Evolutionary conservation across 805 yeast genomes (phyloP).

Genomic region (Lipomyces mesembrius): DNA sequence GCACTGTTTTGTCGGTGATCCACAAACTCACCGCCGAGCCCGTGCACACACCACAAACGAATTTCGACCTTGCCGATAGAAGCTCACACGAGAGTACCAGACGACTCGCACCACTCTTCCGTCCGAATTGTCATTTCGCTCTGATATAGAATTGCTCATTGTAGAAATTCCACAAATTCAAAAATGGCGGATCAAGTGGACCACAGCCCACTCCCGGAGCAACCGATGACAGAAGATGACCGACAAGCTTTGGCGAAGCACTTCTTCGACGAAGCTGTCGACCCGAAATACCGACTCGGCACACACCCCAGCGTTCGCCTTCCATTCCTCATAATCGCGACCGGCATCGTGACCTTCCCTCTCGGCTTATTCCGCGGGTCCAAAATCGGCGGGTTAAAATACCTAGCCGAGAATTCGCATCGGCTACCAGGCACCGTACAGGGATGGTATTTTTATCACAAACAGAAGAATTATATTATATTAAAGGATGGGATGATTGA

Average conservation of each 20-base stretch:
- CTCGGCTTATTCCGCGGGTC: slow-evolving; percentile 66
- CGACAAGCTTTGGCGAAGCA: background rate
- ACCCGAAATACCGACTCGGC: slow-evolving; percentile 16
- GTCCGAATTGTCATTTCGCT: background rate
- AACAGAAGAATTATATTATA: slow-evolving; percentile 77
- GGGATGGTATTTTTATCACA: slow-evolving; percentile 89
- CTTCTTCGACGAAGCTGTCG: background rate
- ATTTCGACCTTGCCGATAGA: no score
- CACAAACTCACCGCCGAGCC: no score
- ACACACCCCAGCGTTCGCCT: slow-evolving; percentile 19
- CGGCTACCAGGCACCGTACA: slow-evolving; percentile 75
- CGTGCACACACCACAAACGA: no score
- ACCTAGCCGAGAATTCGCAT: slow-evolving; percentile 80
- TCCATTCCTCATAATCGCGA: slow-evolving; percentile 14
- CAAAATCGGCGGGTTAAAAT: slow-evolving; percentile 59
- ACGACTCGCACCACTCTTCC: no score
- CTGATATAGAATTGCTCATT: background rate
- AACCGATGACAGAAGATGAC: background rate
- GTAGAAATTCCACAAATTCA: background rate
- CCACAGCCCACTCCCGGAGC: slow-evolving; percentile 1
- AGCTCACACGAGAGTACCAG: background rate
- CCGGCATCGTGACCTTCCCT: slow-evolving; percentile 38
- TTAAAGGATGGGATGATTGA: slow-evolving; percentile 55
- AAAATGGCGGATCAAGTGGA: background rate
- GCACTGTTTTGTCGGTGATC: no score